Conservation (phyloP, 768 basidiomycete genomes). For the Kwoniella mangroviensis region DNA sequence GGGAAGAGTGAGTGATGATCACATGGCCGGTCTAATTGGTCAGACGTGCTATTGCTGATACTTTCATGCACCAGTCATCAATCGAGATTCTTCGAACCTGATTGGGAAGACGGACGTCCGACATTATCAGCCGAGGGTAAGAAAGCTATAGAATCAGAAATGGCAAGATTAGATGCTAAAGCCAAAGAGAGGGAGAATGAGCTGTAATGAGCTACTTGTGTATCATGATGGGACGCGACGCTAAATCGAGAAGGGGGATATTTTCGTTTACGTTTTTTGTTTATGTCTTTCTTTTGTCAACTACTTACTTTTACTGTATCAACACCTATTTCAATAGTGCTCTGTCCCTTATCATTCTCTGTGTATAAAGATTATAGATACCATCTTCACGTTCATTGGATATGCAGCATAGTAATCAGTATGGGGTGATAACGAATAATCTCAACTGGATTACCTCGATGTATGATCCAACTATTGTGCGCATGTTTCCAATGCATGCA, state of each 20-base stretch:
- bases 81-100: conserved; percentile 75
- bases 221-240: not conserved
- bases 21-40: too few relatives aligned
- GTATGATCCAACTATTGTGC: too few relatives aligned
- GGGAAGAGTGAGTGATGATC: conserved; percentile 68
- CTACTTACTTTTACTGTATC: not conserved
- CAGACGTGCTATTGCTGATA: too few relatives aligned
- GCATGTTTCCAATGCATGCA: not conserved
- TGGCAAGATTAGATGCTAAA: conserved; percentile 15
- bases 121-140: conserved; percentile 71
- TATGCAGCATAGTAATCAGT: conserved; percentile 14
- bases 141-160: conserved; percentile 74
- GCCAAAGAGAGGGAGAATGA: not conserved
- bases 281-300: not conserved
- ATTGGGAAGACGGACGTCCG: conserved; percentile 70
- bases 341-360: not conserved
- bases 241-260: not conserved
- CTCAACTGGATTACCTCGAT: not conserved
- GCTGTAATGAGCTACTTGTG: not conserved
- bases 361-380: conserved; percentile 9
- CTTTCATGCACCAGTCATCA: conserved; percentile 62
- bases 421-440: not conserved
- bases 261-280: not conserved
- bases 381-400: conserved; percentile 5
- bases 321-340: not conserved